Evolutionary conservation across 164 flowering plant genomes (phyloP).

Genomic region (Tinospora cordifolia): DNA sequence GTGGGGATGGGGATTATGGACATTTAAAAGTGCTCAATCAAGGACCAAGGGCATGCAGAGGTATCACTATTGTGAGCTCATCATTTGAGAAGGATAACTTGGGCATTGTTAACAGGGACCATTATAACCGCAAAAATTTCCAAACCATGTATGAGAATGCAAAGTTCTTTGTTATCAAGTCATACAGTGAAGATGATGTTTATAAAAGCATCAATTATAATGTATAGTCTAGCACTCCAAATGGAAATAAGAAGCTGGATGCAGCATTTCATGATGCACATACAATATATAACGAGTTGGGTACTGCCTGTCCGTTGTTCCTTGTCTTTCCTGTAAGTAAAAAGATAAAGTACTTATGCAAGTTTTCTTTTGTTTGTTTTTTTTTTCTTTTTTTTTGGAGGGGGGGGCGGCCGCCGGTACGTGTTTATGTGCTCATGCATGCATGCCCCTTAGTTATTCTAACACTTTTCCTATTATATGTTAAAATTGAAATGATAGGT

Average conservation of each 20-base stretch:
- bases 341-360: background rate
- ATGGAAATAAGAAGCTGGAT: constrained; percentile 75
- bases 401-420: no score
- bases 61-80: constrained; percentile 13
- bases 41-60: constrained; percentile 54
- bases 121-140: constrained; percentile 57
- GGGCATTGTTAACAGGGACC: constrained; percentile 33
- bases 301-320: constrained; percentile 56
- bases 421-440: no score
- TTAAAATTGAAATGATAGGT: background rate
- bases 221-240: constrained; percentile 86
- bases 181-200: constrained; percentile 75
- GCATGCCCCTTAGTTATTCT: background rate
- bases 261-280: constrained; percentile 60
- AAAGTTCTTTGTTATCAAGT: constrained; percentile 75
- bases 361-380: background rate
- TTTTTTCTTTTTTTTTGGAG: no score
- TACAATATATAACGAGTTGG: constrained; percentile 26
- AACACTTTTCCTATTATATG: background rate
- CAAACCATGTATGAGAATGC: constrained; percentile 51
- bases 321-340: constrained; percentile 75
- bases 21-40: constrained; percentile 21
- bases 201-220: constrained; percentile 71
- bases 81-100: constrained; percentile 26
- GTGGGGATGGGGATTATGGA: background rate